These are phyloP conservation scores for Tephrocybe sp. DNA, from an alignment of 768 basidiomycete species.

Conservation along the genomic window DNA sequence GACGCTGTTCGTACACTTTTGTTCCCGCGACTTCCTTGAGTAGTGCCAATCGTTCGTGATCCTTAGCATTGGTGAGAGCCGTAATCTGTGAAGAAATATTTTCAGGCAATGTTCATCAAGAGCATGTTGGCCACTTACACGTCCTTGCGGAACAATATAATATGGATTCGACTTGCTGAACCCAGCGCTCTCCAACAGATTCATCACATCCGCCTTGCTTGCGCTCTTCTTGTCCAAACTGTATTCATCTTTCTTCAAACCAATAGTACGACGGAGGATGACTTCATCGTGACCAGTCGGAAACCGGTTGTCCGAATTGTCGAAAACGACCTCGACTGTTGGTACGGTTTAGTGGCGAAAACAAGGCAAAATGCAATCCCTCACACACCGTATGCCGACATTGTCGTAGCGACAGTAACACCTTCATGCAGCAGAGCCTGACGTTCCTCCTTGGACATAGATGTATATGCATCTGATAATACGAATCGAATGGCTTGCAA, in stretches of 20 bases:
- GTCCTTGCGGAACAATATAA: conserved; percentile 97
- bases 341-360: not conserved
- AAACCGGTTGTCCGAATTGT: conserved; percentile 92
- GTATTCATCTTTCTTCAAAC: conserved; percentile 98
- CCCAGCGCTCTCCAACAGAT: conserved; percentile 91
- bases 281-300: conserved; percentile 89
- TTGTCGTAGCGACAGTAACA: conserved; percentile 78
- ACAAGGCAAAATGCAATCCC: not conserved
- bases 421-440: conserved; percentile 94
- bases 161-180: conserved; percentile 99
- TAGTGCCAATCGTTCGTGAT: conserved; percentile 88
- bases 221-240: conserved; percentile 94
- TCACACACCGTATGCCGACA: conserved; percentile 82
- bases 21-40: conserved; percentile 98
- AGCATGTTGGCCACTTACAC: conserved; percentile 52
- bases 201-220: conserved; percentile 97
- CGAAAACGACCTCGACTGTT: conserved; percentile 89
- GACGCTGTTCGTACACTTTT: conserved; percentile 94
- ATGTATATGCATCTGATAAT: conserved; percentile 94
- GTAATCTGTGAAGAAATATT: conserved; percentile 65
- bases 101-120: conserved; percentile 10
- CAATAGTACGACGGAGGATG: conserved; percentile 89
- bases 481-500: conserved; percentile 90
- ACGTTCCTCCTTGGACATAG: conserved; percentile 90
- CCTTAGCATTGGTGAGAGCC: conserved; percentile 94